These are phyloP conservation scores for Scenedesmus sp. DNA, from an alignment of 163 green algal genomes.

Conservation along the genomic window DNA sequence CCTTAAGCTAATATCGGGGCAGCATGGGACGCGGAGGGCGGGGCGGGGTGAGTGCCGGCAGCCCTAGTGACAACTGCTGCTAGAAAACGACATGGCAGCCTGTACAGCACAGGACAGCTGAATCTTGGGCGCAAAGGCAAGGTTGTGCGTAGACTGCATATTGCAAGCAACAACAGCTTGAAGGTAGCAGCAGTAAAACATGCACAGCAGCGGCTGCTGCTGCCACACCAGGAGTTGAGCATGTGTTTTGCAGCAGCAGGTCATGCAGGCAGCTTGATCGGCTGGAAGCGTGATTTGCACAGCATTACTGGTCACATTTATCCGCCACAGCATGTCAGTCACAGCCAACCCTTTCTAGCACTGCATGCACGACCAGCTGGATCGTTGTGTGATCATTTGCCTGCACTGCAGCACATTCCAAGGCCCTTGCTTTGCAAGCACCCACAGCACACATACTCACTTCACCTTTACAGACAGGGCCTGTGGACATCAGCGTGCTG, in stretches of 20 bases:
- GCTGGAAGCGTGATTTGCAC: no score
- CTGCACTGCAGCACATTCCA: no score
- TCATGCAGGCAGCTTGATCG: neutral
- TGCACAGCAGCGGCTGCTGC: slow-evolving; percentile 11
- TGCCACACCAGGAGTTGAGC: neutral
- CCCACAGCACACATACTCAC: no score
- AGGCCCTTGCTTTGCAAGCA: no score
- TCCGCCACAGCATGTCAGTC: no score
- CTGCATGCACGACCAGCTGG: no score
- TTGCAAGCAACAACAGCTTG: neutral
- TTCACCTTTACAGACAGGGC: neutral
- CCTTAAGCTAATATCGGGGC: neutral
- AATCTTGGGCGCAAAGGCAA: neutral
- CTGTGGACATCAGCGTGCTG: neutral
- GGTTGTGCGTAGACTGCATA: neutral
- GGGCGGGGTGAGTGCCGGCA: slow-evolving; percentile 10
- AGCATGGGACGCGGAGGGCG: neutral
- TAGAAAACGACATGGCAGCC: neutral
- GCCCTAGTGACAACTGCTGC: slow-evolving; percentile 17
- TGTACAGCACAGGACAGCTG: neutral
- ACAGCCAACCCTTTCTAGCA: no score
- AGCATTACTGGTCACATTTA: no score
- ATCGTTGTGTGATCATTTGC: no score
- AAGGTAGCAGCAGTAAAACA: neutral
- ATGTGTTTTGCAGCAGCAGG: neutral